These are phyloP conservation scores for Aspergillus sp. DNA, from an alignment of 2,329 filamentous ascomycete genomes.

Conservation along the genomic window DNA sequence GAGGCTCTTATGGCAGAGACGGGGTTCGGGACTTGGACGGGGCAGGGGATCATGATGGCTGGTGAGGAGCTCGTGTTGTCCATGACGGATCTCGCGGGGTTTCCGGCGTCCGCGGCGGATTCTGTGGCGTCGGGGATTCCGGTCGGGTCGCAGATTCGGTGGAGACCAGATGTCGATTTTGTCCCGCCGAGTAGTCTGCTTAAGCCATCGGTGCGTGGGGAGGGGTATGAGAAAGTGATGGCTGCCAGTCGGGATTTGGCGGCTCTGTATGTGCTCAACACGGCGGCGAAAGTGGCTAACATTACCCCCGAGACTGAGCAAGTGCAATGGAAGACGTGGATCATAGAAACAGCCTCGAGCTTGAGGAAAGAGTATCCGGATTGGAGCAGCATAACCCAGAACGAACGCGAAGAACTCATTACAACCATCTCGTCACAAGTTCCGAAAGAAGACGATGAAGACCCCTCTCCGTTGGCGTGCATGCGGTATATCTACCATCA, in stretches of 20 bases:
- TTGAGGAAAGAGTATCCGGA: background rate
- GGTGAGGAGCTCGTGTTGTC: background rate
- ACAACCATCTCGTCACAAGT: background rate
- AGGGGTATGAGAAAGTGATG: background rate
- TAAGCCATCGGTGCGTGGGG: background rate
- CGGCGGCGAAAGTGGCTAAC: background rate
- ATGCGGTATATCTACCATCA: background rate
- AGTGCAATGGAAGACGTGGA: background rate
- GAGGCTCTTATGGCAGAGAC: slow-evolving; percentile 1
- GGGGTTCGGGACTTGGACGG: background rate
- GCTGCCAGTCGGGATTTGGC: background rate
- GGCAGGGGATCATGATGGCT: background rate
- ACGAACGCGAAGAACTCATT: background rate
- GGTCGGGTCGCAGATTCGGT: background rate
- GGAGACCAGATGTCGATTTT: slow-evolving; percentile 1
- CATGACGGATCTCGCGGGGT: background rate
- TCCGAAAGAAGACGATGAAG: background rate
- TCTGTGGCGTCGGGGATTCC: background rate
- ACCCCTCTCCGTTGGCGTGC: background rate
- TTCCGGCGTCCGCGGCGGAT: background rate
- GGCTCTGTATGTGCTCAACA: background rate
- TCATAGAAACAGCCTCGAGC: background rate
- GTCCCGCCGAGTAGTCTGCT: background rate
- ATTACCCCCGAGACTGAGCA: background rate
- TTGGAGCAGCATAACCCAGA: background rate